These are phyloP conservation scores for Mucor circinelloides DNA, from an alignment of 371 early-diverging fungal species.

Conservation along the genomic window DNA sequence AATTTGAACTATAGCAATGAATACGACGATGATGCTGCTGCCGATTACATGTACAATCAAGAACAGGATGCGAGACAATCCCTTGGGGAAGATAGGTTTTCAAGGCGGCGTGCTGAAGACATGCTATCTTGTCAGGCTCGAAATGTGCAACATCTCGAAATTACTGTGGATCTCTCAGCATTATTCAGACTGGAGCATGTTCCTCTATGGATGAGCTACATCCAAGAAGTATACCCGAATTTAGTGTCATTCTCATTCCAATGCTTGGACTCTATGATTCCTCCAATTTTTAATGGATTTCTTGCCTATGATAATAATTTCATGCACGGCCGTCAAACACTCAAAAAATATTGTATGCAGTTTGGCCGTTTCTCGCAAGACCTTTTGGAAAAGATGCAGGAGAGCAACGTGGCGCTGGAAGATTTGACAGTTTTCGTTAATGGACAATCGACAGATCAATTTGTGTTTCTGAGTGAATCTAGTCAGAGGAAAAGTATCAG, in stretches of 20 bases:
- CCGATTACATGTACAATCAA: no score
- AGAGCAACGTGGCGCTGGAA: neutral
- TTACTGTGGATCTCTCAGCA: neutral
- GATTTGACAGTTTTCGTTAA: neutral
- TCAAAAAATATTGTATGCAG: neutral
- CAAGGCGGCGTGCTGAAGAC: no score
- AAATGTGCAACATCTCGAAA: neutral
- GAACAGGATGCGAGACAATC: no score
- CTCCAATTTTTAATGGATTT: neutral
- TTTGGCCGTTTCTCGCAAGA: neutral
- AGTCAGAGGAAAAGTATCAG: neutral
- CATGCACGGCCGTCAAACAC: neutral
- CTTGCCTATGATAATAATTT: neutral
- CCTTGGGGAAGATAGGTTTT: no score
- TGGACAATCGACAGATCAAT: neutral
- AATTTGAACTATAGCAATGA: neutral
- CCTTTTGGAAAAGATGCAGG: neutral
- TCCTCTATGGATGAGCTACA: neutral
- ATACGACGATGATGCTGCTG: neutral
- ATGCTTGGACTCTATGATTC: neutral
- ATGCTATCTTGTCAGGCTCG: no score
- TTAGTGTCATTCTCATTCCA: neutral
- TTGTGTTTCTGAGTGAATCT: neutral
- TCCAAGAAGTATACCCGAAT: neutral
- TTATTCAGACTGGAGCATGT: neutral